phyloP scores from a whole-genome alignment of 1,284 basidiomycete species.

The Microbotryum intermedium region DNA sequence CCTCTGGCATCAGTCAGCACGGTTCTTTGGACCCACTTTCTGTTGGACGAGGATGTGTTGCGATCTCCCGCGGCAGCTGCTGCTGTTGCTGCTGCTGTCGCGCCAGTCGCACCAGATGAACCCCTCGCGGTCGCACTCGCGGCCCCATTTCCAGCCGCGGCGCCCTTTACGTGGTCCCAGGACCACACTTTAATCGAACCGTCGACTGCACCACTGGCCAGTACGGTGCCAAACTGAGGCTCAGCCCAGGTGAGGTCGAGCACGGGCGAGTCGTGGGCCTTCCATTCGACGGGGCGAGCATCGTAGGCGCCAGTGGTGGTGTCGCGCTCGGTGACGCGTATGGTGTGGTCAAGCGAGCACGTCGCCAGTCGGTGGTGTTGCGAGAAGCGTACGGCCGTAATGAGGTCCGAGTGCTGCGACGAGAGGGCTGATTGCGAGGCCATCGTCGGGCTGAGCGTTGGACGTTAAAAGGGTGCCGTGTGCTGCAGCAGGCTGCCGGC shows the following conservation, averaged over 20 bases:
- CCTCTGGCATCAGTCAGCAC: conserved; percentile 72
- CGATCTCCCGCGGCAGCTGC: conserved; percentile 3
- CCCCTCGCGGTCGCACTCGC: conserved; percentile 17
- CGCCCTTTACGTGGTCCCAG: conserved; percentile 4
- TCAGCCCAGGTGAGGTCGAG: conserved; percentile 79
- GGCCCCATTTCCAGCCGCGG: neutral
- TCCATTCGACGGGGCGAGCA: conserved; percentile 24
- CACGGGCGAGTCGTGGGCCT: conserved; percentile 83
- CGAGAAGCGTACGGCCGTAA: conserved; percentile 75
- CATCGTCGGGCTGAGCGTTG: too few relatives aligned
- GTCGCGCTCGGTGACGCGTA: conserved; percentile 21
- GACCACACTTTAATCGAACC: conserved; percentile 77
- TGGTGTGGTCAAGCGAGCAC: conserved; percentile 69
- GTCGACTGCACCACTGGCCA: conserved; percentile 78
- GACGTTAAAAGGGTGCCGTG: too few relatives aligned
- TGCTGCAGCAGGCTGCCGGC: too few relatives aligned
- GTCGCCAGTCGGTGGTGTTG: conserved; percentile 73
- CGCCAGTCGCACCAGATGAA: too few relatives aligned
- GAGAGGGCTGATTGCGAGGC: conserved; percentile 46
- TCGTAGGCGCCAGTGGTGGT: conserved; percentile 11
- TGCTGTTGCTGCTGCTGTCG: conserved; percentile 1
- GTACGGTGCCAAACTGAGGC: conserved; percentile 73
- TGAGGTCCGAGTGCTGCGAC: conserved; percentile 64
- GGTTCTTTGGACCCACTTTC: conserved; percentile 56
- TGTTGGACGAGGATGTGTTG: neutral